A percentile compares a stretch with the other conserved stretches of the same genome.
Evolutionary conservation across 371 early-diverging fungal genomes (phyloP).

Genomic region (Apophysomyces variabilis): DNA sequence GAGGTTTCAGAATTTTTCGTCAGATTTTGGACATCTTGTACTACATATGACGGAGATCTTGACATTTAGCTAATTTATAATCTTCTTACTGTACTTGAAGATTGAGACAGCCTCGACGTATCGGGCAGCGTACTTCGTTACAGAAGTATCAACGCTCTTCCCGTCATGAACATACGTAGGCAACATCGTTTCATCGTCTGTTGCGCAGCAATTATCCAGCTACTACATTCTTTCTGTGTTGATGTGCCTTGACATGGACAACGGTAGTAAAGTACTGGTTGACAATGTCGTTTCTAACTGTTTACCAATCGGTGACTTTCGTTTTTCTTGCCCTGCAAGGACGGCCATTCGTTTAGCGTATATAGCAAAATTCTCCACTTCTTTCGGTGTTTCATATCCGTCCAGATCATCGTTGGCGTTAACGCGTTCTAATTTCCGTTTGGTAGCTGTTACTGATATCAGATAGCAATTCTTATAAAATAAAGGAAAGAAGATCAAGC

Average conservation of each 20-base stretch:
- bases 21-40: too few relatives aligned
- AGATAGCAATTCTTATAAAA: not conserved
- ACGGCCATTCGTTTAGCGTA: constrained; percentile 2
- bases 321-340: constrained; percentile 2
- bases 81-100: too few relatives aligned
- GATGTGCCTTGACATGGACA: constrained; percentile 9
- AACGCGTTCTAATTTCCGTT: constrained; percentile 1
- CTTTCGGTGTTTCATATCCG: not conserved
- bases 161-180: constrained; percentile 8
- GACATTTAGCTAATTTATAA: too few relatives aligned
- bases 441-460: not conserved
- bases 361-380: constrained; percentile 7
- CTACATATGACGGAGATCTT: too few relatives aligned
- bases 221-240: constrained; percentile 2
- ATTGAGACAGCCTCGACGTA: not conserved
- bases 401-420: constrained; percentile 5
- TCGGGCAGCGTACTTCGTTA: not conserved
- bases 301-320: constrained; percentile 6
- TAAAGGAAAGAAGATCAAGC: not conserved
- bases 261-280: constrained; percentile 2
- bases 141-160: constrained; percentile 4
- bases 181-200: not conserved
- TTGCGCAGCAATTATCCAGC: constrained; percentile 2
- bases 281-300: constrained; percentile 5
- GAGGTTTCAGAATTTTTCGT: too few relatives aligned